Evolutionary conservation across 441 rosid genomes (phyloP).

Genomic region (Mallotus japonicus): DNA sequence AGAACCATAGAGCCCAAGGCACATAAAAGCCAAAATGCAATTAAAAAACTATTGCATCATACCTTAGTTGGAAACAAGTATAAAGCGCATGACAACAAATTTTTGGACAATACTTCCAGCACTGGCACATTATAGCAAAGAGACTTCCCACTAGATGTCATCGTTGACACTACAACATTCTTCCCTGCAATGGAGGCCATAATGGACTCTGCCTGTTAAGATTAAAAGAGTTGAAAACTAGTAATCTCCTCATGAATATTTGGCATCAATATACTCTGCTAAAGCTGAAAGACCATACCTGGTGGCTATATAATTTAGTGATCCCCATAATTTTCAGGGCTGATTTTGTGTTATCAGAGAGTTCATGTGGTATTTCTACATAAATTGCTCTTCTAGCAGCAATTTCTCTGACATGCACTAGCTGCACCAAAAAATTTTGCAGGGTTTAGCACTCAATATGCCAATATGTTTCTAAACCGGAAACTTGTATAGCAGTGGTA

Average conservation of each 20-base stretch:
- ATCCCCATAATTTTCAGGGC: slow-evolving; percentile 69
- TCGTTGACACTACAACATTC: slow-evolving; percentile 86
- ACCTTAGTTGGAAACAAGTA: slow-evolving; percentile 98
- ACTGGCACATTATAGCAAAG: slow-evolving; percentile 96
- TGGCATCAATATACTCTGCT: slow-evolving; percentile 12
- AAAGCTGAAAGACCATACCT: slow-evolving; percentile 46
- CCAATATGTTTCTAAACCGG: slow-evolving; percentile 11
- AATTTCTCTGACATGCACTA: slow-evolving; percentile 77
- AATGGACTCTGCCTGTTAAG: slow-evolving; percentile 74
- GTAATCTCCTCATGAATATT: slow-evolving; percentile 15
- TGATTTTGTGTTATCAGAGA: slow-evolving; percentile 63
- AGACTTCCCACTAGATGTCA: slow-evolving; percentile 99
- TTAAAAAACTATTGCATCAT: slow-evolving; percentile 11
- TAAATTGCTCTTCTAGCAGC: slow-evolving; percentile 55
- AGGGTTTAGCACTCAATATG: slow-evolving; percentile 24
- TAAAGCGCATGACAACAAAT: slow-evolving; percentile 75
- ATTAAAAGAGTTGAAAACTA: slow-evolving; percentile 23
- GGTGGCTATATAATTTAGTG: slow-evolving; percentile 76
- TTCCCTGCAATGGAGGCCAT: slow-evolving; percentile 70
- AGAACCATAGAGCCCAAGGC: slow-evolving; percentile 5
- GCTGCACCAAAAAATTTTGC: slow-evolving; percentile 45
- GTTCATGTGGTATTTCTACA: slow-evolving; percentile 54
- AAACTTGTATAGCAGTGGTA: slow-evolving; percentile 10
- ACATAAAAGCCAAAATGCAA: not conserved
- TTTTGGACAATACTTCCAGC: slow-evolving; percentile 67